These are phyloP conservation scores for Paramecium sonneborni DNA, from an alignment of 73 alveolate species.

Conservation along the genomic window DNA sequence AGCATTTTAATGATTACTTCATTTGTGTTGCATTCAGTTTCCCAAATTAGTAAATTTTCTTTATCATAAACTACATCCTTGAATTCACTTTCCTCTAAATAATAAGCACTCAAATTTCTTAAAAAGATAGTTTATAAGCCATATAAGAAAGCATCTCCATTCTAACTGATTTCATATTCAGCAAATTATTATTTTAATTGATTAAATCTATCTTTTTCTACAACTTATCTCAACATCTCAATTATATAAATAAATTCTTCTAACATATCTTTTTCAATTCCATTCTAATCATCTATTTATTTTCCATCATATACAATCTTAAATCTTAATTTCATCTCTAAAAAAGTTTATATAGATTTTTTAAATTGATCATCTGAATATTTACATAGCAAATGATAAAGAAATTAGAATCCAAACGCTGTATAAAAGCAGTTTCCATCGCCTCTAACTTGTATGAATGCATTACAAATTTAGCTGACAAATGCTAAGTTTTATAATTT, in stretches of 20 bases:
- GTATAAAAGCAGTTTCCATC: constrained; percentile 39
- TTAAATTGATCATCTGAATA: not conserved
- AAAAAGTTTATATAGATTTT: not conserved
- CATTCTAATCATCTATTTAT: not conserved
- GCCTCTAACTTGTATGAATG: not conserved
- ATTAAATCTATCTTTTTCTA: not conserved
- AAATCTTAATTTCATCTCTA: not conserved
- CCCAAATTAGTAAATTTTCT: not conserved
- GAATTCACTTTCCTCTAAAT: not conserved
- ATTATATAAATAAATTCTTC: not conserved
- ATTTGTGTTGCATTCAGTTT: not conserved
- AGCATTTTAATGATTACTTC: not conserved
- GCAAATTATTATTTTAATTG: not conserved
- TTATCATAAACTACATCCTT: not conserved
- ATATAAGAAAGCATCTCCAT: not conserved
- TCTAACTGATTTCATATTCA: not conserved
- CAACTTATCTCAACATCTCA: not conserved
- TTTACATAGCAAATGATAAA: not conserved
- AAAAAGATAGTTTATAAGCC: not conserved
- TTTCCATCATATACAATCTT: not conserved
- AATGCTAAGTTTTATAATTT: not conserved
- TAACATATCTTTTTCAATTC: not conserved
- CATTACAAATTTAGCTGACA: not conserved
- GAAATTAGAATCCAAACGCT: not conserved
- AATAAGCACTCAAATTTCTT: not conserved